phyloP scores from a whole-genome alignment of 352 stramenopile genomes.

The Globisporangium iwayamae region DNA sequence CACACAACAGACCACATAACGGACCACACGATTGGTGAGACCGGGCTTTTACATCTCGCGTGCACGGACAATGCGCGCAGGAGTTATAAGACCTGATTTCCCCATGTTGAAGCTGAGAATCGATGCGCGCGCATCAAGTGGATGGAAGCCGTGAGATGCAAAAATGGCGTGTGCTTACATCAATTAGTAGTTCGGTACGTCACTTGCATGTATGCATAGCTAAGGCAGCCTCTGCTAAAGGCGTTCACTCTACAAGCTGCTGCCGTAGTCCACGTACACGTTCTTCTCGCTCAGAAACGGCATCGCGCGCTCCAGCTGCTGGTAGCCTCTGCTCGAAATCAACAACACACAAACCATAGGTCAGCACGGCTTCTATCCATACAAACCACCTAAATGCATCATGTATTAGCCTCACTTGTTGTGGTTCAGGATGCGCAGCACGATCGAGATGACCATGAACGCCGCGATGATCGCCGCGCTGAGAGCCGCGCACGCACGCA shows the following conservation, averaged over 20 bases:
- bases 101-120: background rate
- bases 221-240: background rate
- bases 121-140: background rate
- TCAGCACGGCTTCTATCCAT: background rate
- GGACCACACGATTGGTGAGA: no score
- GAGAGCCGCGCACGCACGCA: constrained; percentile 56
- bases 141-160: background rate
- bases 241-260: constrained; percentile 11
- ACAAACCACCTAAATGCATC: background rate
- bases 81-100: background rate
- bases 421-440: constrained; percentile 29
- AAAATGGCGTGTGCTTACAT: background rate
- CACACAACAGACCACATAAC: no score
- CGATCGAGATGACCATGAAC: constrained; percentile 56
- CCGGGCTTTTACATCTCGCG: no score
- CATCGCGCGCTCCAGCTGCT: constrained; percentile 25
- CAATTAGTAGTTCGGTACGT: no score
- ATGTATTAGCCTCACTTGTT: constrained; percentile 21
- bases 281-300: constrained; percentile 44
- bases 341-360: background rate
- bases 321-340: background rate
- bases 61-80: background rate
- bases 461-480: constrained; percentile 51
- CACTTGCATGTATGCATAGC: no score
- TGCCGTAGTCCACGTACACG: constrained; percentile 42